Evolutionary conservation across 257 asterid genomes (phyloP).

Genomic region (Haberlea rhodopensis): DNA sequence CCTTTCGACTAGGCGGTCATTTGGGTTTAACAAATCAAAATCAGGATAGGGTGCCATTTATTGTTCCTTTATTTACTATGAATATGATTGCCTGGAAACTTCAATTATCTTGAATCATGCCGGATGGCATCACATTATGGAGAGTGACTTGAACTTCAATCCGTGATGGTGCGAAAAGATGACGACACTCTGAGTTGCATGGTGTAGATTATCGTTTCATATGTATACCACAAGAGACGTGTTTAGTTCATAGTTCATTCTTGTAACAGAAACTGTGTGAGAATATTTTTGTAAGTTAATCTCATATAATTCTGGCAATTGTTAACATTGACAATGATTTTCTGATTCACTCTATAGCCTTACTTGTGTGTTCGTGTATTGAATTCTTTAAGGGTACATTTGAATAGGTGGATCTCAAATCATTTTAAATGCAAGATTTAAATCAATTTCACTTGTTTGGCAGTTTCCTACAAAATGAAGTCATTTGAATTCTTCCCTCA

Average conservation of each 20-base stretch:
- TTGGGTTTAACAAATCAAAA: conserved; percentile 53
- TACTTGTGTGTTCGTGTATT: neutral
- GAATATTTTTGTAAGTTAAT: neutral
- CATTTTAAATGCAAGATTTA: too few species aligned
- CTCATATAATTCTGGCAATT: neutral
- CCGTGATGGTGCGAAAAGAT: neutral
- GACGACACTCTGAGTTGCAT: neutral
- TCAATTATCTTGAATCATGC: conserved; percentile 23
- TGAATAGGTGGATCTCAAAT: too few species aligned
- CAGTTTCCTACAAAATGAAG: too few species aligned
- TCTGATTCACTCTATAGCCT: neutral
- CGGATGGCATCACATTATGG: conserved; percentile 9
- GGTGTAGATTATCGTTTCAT: neutral
- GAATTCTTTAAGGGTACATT: too few species aligned
- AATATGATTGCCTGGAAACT: conserved; percentile 15
- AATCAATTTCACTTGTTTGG: too few species aligned
- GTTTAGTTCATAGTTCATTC: neutral
- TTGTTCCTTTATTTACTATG: conserved; percentile 10
- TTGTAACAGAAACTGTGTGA: neutral
- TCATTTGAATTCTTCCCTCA: too few species aligned
- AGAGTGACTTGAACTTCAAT: neutral
- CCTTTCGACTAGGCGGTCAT: conserved; percentile 64
- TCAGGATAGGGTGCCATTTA: conserved; percentile 39
- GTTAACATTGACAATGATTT: neutral
- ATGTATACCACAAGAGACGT: neutral